A percentile compares a stretch with the other conserved stretches of the same genome.
These are phyloP conservation scores for Pugionium cornutum DNA, from an alignment of 345 rosid species.

Conservation along the genomic window DNA sequence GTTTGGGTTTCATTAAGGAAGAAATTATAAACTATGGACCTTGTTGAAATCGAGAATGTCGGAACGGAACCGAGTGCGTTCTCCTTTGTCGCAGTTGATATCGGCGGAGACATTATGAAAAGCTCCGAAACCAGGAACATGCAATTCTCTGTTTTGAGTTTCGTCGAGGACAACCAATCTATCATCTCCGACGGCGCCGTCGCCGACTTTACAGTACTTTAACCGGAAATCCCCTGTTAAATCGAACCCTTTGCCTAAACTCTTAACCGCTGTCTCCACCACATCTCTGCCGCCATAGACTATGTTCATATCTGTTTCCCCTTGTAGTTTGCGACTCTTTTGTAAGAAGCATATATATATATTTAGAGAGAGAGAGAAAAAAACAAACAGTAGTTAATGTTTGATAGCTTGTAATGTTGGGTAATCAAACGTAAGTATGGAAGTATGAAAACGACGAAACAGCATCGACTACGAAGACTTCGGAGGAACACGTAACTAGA, in stretches of 20 bases:
- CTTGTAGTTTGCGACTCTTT: constrained; percentile 16
- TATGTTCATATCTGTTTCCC: constrained; percentile 32
- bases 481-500: too few relatives aligned
- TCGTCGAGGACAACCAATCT: constrained; percentile 65
- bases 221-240: constrained; percentile 76
- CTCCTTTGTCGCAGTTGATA: constrained; percentile 90
- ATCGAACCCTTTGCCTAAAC: constrained; percentile 91
- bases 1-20: not conserved
- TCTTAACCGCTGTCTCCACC: constrained; percentile 56
- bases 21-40: constrained; percentile 42
- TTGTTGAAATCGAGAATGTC: constrained; percentile 79
- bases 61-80: constrained; percentile 67
- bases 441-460: constrained; percentile 33
- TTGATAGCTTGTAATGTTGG: constrained; percentile 30
- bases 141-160: constrained; percentile 48
- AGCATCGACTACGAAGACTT: not conserved
- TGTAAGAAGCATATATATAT: not conserved
- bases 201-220: constrained; percentile 66
- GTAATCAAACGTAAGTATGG: constrained; percentile 10
- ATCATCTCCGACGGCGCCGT: constrained; percentile 47
- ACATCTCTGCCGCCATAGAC: constrained; percentile 36
- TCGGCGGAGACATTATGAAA: constrained; percentile 59
- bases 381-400: not conserved
- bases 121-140: constrained; percentile 65
- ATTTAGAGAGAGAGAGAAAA: not conserved